Base-by-base conservation (phyloP, 2,329 filamentous ascomycete species). In the Thelonectria blattea region DNA sequence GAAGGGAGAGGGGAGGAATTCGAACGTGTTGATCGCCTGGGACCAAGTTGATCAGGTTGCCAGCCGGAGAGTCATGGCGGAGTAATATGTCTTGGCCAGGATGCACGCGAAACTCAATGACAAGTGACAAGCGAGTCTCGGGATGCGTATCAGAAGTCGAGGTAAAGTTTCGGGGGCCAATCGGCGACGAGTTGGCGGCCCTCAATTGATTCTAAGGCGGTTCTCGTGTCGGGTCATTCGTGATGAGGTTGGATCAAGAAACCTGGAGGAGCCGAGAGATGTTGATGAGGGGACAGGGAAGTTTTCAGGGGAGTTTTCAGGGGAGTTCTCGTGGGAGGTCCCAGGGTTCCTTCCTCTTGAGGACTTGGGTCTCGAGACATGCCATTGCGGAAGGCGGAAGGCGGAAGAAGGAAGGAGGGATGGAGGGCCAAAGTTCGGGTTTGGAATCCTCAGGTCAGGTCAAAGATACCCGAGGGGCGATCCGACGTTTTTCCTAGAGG, bases 71-170 rank as follows among this genome's bases (percentile, higher is more conserved):
- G n/a, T 43, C 41, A 18, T 43, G n/a, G 17, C 41, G 12, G 34
- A 37, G 11, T 37, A 37, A 15, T 5, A 37, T 37, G 10, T 14
- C 6, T 15, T 15, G 34, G 15, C 6, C 34, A 37, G 34, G 34
- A 37, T 37, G 34, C 34, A 46, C 22, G 14, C 22, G 43, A 27
- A 24, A 46, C 43, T 30, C 24, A 48, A 41, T 48, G 52, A 55
- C 39, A 24, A 37, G 41, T 39, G 43, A 43, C 27, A 37, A 30
- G 45, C 39, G 18, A 24, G 46, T 24, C 43, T 37, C 14, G 50
- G 39, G 27, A 55, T 15, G 43, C 43, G 52, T 55, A 32, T 58
- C 48, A 49, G 30, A n/a, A 50, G 17, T 17, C 48, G 37, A 20
- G 32, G 32, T 55, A 10, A 30, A 7, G 27, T 30, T 30, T 30